Evolutionary conservation across 176 grass and related monocot genomes (phyloP).

Genomic region (Musa troglodytarum): DNA sequence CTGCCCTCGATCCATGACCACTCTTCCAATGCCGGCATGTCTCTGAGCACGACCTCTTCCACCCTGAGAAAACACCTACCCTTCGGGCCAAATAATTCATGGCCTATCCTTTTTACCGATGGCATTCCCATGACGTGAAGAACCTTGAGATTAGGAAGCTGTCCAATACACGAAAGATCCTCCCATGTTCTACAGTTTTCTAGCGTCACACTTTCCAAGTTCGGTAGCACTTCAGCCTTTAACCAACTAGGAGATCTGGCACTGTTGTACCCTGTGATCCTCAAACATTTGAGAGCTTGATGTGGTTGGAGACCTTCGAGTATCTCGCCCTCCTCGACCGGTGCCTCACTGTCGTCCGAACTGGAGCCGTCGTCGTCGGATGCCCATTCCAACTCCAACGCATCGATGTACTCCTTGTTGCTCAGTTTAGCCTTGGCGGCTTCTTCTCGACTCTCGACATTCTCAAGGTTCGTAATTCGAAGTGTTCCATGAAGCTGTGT

Average conservation of each 20-base stretch:
- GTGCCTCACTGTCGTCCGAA: not conserved
- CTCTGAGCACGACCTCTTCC: no score
- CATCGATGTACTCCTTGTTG: no score
- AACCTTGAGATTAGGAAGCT: not conserved
- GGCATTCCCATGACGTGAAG: not conserved
- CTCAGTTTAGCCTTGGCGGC: not conserved
- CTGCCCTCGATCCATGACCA: no score
- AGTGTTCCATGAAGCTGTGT: constrained; percentile 20
- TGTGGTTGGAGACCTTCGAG: constrained; percentile 25
- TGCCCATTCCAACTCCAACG: no score
- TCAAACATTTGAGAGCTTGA: constrained; percentile 12
- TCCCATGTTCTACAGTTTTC: not conserved
- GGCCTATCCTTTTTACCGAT: not conserved
- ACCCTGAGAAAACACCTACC: no score
- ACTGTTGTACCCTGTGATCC: constrained; percentile 11
- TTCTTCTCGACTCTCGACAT: constrained; percentile 8
- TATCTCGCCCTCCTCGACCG: constrained; percentile 10
- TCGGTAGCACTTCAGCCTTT: not conserved
- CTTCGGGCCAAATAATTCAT: not conserved
- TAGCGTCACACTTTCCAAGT: not conserved
- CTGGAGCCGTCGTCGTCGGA: not conserved
- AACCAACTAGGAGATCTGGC: not conserved
- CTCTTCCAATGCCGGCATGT: no score
- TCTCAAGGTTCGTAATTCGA: constrained; percentile 19
- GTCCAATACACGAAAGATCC: not conserved